Evolutionary conservation across 805 yeast genomes (phyloP).

Genomic region (Sugiyamaella boreocaroliniensis): DNA sequence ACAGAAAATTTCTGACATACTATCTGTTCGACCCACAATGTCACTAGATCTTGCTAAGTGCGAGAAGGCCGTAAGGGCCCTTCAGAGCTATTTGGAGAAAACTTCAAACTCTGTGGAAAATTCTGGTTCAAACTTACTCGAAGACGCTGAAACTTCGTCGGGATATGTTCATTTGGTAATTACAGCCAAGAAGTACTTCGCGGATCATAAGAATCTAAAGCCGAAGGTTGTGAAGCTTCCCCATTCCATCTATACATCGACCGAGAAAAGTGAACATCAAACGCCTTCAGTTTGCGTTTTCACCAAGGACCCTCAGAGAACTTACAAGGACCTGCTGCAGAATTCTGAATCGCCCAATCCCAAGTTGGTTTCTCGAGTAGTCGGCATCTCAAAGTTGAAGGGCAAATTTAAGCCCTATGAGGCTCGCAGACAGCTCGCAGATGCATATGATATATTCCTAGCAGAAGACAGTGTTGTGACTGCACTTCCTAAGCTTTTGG

Average conservation of each 20-base stretch:
- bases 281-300: slow-evolving; percentile 43
- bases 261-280: slow-evolving; percentile 38
- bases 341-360: slow-evolving; percentile 21
- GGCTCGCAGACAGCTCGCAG: slow-evolving; percentile 67
- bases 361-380: slow-evolving; percentile 40
- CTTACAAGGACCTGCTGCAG: slow-evolving; percentile 34
- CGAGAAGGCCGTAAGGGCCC: slow-evolving; percentile 42
- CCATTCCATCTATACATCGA: slow-evolving; percentile 42
- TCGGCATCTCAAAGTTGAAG: slow-evolving; percentile 69
- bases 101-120: slow-evolving; percentile 29
- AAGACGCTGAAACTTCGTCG: slow-evolving; percentile 44
- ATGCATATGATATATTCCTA: slow-evolving; percentile 67
- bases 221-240: slow-evolving; percentile 36
- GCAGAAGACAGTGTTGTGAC: slow-evolving; percentile 80
- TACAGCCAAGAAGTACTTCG: slow-evolving; percentile 57
- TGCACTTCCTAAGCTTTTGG: slow-evolving; percentile 74
- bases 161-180: slow-evolving; percentile 52
- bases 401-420: slow-evolving; percentile 85
- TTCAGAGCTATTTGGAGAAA: slow-evolving; percentile 50
- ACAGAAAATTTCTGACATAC: neutral
- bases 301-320: slow-evolving; percentile 56
- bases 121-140: slow-evolving; percentile 46
- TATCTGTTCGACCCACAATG: neutral
- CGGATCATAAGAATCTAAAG: slow-evolving; percentile 45
- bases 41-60: slow-evolving; percentile 26